These are phyloP conservation scores for Lichtheimia hyalospora DNA, from an alignment of 371 early-diverging fungal species.

Conservation along the genomic window DNA sequence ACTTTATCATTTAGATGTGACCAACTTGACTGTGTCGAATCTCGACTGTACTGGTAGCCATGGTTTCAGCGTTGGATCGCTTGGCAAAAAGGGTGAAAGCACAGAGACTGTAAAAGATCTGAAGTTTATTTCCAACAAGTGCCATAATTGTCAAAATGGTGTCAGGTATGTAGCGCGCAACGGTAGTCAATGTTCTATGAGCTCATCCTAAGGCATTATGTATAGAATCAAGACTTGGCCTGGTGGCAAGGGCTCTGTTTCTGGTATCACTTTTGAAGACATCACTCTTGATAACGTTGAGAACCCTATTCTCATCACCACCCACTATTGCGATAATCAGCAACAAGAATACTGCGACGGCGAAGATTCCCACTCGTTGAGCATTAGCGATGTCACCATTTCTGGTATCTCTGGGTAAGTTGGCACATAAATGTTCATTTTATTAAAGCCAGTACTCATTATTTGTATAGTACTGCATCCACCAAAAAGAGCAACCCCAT, in stretches of 20 bases:
- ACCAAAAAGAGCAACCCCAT: conserved; percentile 16
- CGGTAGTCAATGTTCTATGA: too few relatives aligned
- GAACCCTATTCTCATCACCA: conserved; percentile 27
- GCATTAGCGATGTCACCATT: conserved; percentile 25
- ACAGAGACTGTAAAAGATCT: conserved; percentile 25
- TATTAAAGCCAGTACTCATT: not conserved
- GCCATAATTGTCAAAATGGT: conserved; percentile 39
- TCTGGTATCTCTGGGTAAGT: conserved; percentile 20
- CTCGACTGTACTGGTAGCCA: conserved; percentile 29
- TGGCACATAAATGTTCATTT: not conserved
- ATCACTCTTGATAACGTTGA: conserved; percentile 21
- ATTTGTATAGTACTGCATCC: not conserved
- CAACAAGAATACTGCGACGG: conserved; percentile 15
- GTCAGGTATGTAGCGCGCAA: conserved; percentile 12
- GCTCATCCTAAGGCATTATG: too few relatives aligned
- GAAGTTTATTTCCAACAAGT: conserved; percentile 19
- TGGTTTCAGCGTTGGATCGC: conserved; percentile 39
- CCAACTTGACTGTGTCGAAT: conserved; percentile 23
- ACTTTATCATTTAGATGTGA: conserved; percentile 12
- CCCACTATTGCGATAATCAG: conserved; percentile 26
- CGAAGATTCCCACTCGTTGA: conserved; percentile 19
- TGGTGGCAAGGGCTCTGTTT: conserved; percentile 24
- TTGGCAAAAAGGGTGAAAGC: conserved; percentile 21
- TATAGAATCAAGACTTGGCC: conserved; percentile 33
- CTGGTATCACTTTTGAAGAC: conserved; percentile 15